phyloP scores from a whole-genome alignment of 306 rosid species.

The Morella rubra region DNA sequence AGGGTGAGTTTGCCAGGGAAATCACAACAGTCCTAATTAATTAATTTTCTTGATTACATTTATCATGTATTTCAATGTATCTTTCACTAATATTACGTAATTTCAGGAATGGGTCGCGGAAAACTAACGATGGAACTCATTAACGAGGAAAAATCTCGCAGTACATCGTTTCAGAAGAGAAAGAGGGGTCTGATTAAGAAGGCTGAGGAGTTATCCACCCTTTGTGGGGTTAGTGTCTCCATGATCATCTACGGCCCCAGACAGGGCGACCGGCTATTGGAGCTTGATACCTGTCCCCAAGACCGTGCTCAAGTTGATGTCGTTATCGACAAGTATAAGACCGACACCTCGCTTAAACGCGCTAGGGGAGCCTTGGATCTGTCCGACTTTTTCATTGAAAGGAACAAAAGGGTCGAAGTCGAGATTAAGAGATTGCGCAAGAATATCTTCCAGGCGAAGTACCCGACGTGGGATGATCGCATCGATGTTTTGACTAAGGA shows the following conservation, averaged over 20 bases:
- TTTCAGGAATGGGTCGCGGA: slow-evolving; percentile 25
- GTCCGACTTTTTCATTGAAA: slow-evolving; percentile 2
- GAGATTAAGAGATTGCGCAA: slow-evolving; percentile 16
- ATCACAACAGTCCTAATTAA: too few species aligned
- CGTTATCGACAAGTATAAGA: not conserved
- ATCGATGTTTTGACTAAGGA: not conserved
- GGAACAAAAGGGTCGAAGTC: slow-evolving; percentile 10
- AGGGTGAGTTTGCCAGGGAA: too few species aligned
- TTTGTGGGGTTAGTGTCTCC: slow-evolving; percentile 7
- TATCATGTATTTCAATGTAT: not conserved
- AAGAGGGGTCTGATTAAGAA: slow-evolving; percentile 22
- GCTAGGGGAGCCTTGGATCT: not conserved
- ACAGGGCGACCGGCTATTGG: not conserved
- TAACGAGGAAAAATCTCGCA: slow-evolving; percentile 8
- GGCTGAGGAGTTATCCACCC: slow-evolving; percentile 6
- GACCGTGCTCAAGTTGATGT: not conserved
- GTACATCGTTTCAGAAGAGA: not conserved
- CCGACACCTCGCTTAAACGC: not conserved
- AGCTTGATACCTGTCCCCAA: slow-evolving; percentile 16
- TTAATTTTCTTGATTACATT: too few species aligned
- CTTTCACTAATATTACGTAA: not conserved
- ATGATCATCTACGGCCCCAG: slow-evolving; percentile 8
- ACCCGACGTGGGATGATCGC: slow-evolving; percentile 27
- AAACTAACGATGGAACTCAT: not conserved
- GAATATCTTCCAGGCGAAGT: not conserved